phyloP scores from a whole-genome alignment of 2,329 filamentous ascomycete species.

The Curvularia eragrostidis region DNA sequence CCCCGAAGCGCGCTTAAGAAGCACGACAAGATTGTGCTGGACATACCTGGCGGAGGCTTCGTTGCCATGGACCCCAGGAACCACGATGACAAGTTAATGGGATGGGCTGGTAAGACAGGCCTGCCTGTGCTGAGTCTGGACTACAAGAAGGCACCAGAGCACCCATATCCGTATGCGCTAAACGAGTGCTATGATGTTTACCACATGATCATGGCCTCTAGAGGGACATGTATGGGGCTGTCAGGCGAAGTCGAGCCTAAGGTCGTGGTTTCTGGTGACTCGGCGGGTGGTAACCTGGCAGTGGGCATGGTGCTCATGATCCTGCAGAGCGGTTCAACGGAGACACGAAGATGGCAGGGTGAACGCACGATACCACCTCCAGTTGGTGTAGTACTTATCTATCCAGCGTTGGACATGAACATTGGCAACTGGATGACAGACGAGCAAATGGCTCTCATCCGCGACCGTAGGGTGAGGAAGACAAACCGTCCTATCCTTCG shows the following conservation, averaged over 20 bases:
- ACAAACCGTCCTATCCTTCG: slow-evolving; percentile 80
- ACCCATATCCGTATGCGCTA: slow-evolving; percentile 82
- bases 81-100: slow-evolving; percentile 91
- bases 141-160: slow-evolving; percentile 86
- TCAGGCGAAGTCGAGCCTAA: slow-evolving; percentile 70
- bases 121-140: slow-evolving; percentile 90
- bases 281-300: slow-evolving; percentile 81
- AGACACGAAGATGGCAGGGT: slow-evolving; percentile 62
- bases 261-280: slow-evolving; percentile 78
- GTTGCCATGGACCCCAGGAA: slow-evolving; percentile 96
- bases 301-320: slow-evolving; percentile 87
- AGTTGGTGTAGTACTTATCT: slow-evolving; percentile 82
- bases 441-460: slow-evolving; percentile 93
- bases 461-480: slow-evolving; percentile 77
- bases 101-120: slow-evolving; percentile 88
- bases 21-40: slow-evolving; percentile 80
- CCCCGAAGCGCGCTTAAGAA: slow-evolving; percentile 77
- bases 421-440: slow-evolving; percentile 99
- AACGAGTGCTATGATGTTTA: slow-evolving; percentile 91
- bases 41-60: slow-evolving; percentile 93
- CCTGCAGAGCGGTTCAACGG: slow-evolving; percentile 72
- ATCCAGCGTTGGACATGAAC: slow-evolving; percentile 93
- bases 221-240: slow-evolving; percentile 77
- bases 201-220: slow-evolving; percentile 72
- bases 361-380: slow-evolving; percentile 72